Conservation (phyloP, 148 eudicot species). For the Cornus florida region DNA sequence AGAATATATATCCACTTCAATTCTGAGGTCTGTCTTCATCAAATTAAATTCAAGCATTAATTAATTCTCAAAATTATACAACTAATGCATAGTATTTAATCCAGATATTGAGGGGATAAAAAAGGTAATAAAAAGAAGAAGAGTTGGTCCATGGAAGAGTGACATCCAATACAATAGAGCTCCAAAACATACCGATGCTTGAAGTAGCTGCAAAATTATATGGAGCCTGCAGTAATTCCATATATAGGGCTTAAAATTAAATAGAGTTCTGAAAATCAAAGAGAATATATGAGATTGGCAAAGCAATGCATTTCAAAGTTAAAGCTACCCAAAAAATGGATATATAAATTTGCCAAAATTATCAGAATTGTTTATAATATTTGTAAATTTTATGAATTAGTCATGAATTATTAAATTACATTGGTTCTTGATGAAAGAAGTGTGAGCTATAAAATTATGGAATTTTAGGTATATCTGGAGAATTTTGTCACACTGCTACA, state of each 20-base stretch:
- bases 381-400: no score
- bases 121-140: neutral
- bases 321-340: no score
- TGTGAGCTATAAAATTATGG: no score
- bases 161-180: conserved; percentile 1
- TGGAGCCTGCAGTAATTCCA: neutral
- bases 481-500: no score
- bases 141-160: neutral
- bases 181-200: conserved; percentile 14
- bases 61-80: conserved; percentile 7
- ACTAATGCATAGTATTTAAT: neutral
- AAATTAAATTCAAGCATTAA: conserved; percentile 4
- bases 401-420: no score
- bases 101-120: neutral
- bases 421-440: neutral
- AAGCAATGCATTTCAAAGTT: neutral
- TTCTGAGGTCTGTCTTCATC: conserved; percentile 3
- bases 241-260: neutral
- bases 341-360: no score
- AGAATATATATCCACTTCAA: neutral
- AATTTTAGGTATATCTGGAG: no score
- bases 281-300: neutral
- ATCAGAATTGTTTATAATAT: no score
- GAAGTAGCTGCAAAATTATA: neutral
- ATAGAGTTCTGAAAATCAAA: neutral